phyloP scores from a whole-genome alignment of 2,329 filamentous ascomycete species.

The Hortaea werneckii region DNA sequence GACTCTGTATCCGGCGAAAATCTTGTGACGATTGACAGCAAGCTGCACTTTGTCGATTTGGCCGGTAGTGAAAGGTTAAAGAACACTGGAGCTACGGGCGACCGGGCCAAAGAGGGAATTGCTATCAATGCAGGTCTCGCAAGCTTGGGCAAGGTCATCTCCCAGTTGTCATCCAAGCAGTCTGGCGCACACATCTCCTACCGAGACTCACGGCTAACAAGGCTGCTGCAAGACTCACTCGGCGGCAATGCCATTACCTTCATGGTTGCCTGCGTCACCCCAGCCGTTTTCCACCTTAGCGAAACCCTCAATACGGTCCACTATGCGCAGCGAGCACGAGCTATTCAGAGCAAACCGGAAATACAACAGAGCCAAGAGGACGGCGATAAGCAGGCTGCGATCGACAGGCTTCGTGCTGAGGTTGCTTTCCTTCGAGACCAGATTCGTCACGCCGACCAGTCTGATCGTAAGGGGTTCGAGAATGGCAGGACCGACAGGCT shows the following conservation, averaged over 20 bases:
- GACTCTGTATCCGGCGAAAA: constrained; percentile 62
- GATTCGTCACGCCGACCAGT: constrained; percentile 70
- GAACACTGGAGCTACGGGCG: constrained; percentile 91
- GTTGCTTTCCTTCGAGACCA: constrained; percentile 90
- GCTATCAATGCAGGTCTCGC: constrained; percentile 96
- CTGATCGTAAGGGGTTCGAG: constrained; percentile 50
- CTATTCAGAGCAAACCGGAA: constrained; percentile 93
- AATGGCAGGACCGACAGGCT: constrained; percentile 51
- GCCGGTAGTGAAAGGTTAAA: constrained; percentile 94
- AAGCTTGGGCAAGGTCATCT: constrained; percentile 94
- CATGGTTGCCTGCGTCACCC: constrained; percentile 98
- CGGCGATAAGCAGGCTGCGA: constrained; percentile 83
- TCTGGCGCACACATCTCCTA: constrained; percentile 89
- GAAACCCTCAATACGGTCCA: constrained; percentile 94
- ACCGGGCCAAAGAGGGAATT: constrained; percentile 89
- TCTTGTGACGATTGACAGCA: constrained; percentile 86
- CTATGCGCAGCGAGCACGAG: constrained; percentile 89
- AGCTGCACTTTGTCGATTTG: constrained; percentile 95
- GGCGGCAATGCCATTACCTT: constrained; percentile 97
- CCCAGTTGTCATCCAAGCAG: constrained; percentile 84
- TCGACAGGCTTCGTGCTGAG: constrained; percentile 87
- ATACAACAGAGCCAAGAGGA: constrained; percentile 88
- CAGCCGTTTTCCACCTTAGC: constrained; percentile 91
- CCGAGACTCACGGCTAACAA: constrained; percentile 92
- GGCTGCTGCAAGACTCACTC: constrained; percentile 88